A percentile compares a stretch with the other conserved stretches of the same genome.
Evolutionary conservation across 2,329 filamentous ascomycete genomes (phyloP).

Genomic region (Botrytis fabae): DNA sequence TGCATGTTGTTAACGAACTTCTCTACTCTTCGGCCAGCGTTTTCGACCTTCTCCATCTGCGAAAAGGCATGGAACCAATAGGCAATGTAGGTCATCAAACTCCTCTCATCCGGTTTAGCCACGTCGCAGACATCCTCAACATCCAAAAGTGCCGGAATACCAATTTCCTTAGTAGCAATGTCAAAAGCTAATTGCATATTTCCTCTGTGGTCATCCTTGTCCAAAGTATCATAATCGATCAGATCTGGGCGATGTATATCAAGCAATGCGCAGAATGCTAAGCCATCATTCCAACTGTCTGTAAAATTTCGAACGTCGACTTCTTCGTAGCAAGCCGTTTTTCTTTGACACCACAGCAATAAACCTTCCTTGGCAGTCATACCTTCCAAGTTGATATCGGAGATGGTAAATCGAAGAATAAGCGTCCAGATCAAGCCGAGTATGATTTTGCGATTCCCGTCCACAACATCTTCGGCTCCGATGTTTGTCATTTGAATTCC

Average conservation of each 20-base stretch:
- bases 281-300: slow-evolving; percentile 92
- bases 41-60: slow-evolving; percentile 98
- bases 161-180: slow-evolving; percentile 93
- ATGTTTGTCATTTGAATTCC: slow-evolving; percentile 99
- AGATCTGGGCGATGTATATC: slow-evolving; percentile 97
- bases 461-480: slow-evolving; percentile 95
- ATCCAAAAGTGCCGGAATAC: slow-evolving; percentile 91
- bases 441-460: slow-evolving; percentile 97
- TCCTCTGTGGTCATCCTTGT: slow-evolving; percentile 89
- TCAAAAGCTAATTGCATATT: slow-evolving; percentile 99
- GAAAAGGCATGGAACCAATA: slow-evolving; percentile 99
- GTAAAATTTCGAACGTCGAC: slow-evolving; percentile 96
- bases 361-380: slow-evolving; percentile 97
- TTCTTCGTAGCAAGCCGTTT: slow-evolving; percentile 97
- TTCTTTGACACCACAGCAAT: slow-evolving; percentile 94
- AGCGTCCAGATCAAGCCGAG: slow-evolving; percentile 97
- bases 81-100: slow-evolving; percentile 98
- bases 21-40: slow-evolving; percentile 91
- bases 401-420: slow-evolving; percentile 97
- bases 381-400: slow-evolving; percentile 96
- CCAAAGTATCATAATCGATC: slow-evolving; percentile 92
- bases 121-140: slow-evolving; percentile 99
- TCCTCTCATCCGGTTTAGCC: slow-evolving; percentile 90
- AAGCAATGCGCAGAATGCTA: slow-evolving; percentile 93
- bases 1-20: slow-evolving; percentile 99